A percentile compares a stretch with the other conserved stretches of the same genome.
These are phyloP conservation scores for Flaveria trinervia DNA, from an alignment of 129 eudicot species.

Conservation along the genomic window DNA sequence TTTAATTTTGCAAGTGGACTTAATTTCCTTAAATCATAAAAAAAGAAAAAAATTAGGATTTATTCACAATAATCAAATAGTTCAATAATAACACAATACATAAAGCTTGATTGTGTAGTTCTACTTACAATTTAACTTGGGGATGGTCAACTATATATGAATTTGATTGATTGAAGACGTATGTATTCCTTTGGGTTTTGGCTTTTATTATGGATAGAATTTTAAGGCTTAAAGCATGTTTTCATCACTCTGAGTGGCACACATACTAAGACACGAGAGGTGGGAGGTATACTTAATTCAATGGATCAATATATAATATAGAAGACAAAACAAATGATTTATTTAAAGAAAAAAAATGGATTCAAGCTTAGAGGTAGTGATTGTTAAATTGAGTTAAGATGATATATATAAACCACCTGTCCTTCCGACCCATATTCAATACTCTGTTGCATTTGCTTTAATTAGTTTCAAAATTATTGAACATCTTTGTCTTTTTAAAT, in stretches of 20 bases:
- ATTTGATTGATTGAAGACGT: slow-evolving; percentile 29
- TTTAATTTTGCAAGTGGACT: too few species aligned
- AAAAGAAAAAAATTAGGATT: too few species aligned
- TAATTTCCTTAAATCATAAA: too few species aligned
- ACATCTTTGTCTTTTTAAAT: too few species aligned
- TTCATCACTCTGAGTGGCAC: slow-evolving; percentile 45
- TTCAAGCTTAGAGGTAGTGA: too few species aligned
- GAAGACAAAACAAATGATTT: neutral
- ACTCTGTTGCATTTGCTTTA: neutral
- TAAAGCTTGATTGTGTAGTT: too few species aligned
- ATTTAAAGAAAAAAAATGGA: neutral
- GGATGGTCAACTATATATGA: slow-evolving; percentile 16
- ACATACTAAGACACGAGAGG: slow-evolving; percentile 34
- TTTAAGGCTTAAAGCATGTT: slow-evolving; percentile 38
- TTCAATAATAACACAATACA: too few species aligned
- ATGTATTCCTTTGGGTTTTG: slow-evolving; percentile 19
- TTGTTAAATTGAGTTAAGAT: too few species aligned
- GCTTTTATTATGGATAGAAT: slow-evolving; percentile 42
- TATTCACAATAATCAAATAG: too few species aligned
- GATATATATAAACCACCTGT: neutral
- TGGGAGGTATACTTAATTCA: slow-evolving; percentile 29
- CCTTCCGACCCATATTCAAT: neutral
- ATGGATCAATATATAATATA: neutral
- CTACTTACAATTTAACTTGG: too few species aligned
- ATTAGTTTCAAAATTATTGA: too few species aligned